Base-by-base conservation (phyloP, 2,329 filamentous ascomycete species). In the Colletotrichum sp. region DNA sequence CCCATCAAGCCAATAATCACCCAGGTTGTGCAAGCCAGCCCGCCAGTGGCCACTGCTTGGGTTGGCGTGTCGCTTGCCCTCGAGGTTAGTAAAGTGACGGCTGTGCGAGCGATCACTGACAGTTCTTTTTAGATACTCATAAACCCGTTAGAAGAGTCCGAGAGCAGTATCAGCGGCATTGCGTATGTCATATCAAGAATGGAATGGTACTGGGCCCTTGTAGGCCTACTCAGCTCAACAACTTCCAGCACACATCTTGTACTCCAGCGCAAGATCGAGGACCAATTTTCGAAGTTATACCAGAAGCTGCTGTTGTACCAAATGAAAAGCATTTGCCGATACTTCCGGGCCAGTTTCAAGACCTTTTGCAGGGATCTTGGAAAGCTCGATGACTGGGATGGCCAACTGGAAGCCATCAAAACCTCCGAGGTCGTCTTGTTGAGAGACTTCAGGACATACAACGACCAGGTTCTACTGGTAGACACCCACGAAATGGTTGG, bases 131-230 rank as follows among this genome's bases (percentile, higher is more conserved):
- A 84, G 83, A 77, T 85, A 6, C 77, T 85, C 22, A 67, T 74
- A n/a, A 84, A 83, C 34, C 80, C 83, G 1, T 67, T 81, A 18
- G 77, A 67, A 1, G 79, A 80, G 72, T 78, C 77, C 18, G 67
- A 76, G 8, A 72, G 79, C n/a, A 85, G 85, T 60, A 82, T 80
- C 3, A 66, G 81, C 15, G 84, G 84, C 13, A 81, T 87, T 36
- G 32, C 71, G 3, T 80, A 87, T 64, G 81, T 87, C 52, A 30
- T 84, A n/a, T 79, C 78, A 4, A 80, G 81, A 60, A 86, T 86
- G 80, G 78, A 85, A 2, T 86, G 82, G 84, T 86, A 87, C 76
- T 84, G 80, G 78, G 77, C n/a, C n/a, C n/a, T n/a, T n/a, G n/a
- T n/a, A n/a, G n/a, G 79, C 25, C 76, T 86, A 22, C 79, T 79